These are phyloP conservation scores for Phytopythium helicoides DNA, from an alignment of 352 stramenopile species.

Conservation along the genomic window DNA sequence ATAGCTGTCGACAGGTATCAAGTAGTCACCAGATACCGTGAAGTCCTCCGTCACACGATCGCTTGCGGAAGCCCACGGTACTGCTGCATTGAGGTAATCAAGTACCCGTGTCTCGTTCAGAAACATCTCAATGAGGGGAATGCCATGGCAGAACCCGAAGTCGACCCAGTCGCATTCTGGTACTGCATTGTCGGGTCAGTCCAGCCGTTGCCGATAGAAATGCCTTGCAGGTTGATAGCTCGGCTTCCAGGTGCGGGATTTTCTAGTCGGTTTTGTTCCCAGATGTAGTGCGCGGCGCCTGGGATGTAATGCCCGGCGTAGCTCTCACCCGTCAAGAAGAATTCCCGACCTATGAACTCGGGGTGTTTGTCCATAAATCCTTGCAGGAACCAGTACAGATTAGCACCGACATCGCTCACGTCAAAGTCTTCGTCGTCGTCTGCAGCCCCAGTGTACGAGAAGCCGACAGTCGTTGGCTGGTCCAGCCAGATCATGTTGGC, in stretches of 20 bases:
- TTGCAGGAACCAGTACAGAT: no score
- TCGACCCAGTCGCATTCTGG: slow-evolving; percentile 23
- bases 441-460: slow-evolving; percentile 36
- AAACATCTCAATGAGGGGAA: no score
- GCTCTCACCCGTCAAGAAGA: slow-evolving; percentile 58
- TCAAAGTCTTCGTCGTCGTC: slow-evolving; percentile 32
- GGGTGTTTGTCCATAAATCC: slow-evolving; percentile 42
- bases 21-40: no score
- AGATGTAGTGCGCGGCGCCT: slow-evolving; percentile 51
- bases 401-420: slow-evolving; percentile 48
- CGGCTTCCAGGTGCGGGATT: no score
- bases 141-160: no score
- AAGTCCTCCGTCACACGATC: no score
- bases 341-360: slow-evolving; percentile 33
- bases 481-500: slow-evolving; percentile 62
- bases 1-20: no score
- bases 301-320: slow-evolving; percentile 57
- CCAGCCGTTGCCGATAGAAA: slow-evolving; percentile 59
- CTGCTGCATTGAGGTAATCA: no score
- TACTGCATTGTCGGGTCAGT: slow-evolving; percentile 41
- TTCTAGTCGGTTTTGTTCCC: slow-evolving; percentile 53
- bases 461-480: no score
- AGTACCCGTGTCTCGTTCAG: no score
- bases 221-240: slow-evolving; percentile 43
- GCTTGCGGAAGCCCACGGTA: no score